A percentile compares a stretch with the other conserved stretches of the same genome.
Evolutionary conservation across 257 asterid genomes (phyloP).

Genomic region (Solanum dulcamara): DNA sequence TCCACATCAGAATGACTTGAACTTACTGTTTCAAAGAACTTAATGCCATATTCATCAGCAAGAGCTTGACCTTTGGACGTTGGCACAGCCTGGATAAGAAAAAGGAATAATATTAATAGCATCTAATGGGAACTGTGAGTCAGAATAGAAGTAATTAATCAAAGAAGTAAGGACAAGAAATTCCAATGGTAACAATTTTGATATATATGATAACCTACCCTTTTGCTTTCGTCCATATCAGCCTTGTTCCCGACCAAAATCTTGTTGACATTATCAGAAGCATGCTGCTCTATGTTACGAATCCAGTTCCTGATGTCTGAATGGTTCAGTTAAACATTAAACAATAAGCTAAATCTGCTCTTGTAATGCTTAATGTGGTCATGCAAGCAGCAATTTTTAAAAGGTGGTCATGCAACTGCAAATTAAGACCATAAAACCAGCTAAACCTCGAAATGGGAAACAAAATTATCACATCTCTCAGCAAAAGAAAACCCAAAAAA

Average conservation of each 20-base stretch:
- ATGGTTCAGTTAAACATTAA: not conserved
- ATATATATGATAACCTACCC: constrained; percentile 28
- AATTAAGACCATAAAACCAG: not conserved
- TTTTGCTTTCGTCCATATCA: constrained; percentile 84
- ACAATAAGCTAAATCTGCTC: constrained; percentile 1
- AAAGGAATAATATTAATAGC: not conserved
- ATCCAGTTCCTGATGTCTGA: constrained; percentile 81
- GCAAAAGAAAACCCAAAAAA: not conserved
- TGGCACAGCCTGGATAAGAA: constrained; percentile 50
- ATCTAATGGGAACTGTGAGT: not conserved
- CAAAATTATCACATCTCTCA: not conserved
- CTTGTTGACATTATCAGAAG: constrained; percentile 74
- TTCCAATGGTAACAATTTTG: not conserved
- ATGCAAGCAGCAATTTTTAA: not conserved
- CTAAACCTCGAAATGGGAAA: not conserved
- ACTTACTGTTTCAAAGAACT: constrained; percentile 77
- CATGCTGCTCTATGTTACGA: constrained; percentile 70
- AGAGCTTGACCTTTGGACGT: constrained; percentile 72
- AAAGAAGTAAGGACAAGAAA: not conserved
- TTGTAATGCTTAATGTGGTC: not conserved
- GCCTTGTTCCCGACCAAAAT: constrained; percentile 80
- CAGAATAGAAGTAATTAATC: not conserved
- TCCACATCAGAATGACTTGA: not conserved
- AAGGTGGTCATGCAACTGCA: not conserved
- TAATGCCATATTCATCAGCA: constrained; percentile 85